These are phyloP conservation scores for Tuber calosporum DNA, from an alignment of 495 filamentous ascomycete genomes.

Conservation along the genomic window DNA sequence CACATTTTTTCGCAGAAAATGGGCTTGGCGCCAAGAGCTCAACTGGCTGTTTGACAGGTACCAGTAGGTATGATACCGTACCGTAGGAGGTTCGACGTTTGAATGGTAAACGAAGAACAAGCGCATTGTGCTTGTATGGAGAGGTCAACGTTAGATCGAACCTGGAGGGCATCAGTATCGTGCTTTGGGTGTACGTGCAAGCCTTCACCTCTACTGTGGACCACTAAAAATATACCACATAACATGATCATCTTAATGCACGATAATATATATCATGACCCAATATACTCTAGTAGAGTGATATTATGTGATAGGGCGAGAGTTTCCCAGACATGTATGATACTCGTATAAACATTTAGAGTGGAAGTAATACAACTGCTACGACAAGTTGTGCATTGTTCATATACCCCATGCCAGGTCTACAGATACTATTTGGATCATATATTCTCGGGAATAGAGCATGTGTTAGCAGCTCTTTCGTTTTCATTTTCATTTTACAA, in stretches of 20 bases:
- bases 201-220: background rate
- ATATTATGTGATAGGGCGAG: background rate
- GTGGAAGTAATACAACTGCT: background rate
- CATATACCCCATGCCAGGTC: background rate
- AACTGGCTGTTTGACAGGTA: background rate
- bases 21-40: background rate
- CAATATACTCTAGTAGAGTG: background rate
- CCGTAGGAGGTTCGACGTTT: too few species aligned
- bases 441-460: constrained; percentile 4
- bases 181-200: background rate
- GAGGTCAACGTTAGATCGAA: background rate
- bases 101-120: background rate
- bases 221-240: background rate
- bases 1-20: background rate
- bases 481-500: background rate
- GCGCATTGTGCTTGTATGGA: background rate
- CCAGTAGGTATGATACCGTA: too few species aligned
- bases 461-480: background rate
- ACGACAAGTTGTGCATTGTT: background rate
- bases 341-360: background rate
- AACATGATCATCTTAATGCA: background rate
- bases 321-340: background rate
- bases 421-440: background rate
- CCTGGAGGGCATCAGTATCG: too few species aligned
- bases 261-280: background rate